Conservation (phyloP, 2,329 filamentous ascomycete species). For the Trichoderma sp. region DNA sequence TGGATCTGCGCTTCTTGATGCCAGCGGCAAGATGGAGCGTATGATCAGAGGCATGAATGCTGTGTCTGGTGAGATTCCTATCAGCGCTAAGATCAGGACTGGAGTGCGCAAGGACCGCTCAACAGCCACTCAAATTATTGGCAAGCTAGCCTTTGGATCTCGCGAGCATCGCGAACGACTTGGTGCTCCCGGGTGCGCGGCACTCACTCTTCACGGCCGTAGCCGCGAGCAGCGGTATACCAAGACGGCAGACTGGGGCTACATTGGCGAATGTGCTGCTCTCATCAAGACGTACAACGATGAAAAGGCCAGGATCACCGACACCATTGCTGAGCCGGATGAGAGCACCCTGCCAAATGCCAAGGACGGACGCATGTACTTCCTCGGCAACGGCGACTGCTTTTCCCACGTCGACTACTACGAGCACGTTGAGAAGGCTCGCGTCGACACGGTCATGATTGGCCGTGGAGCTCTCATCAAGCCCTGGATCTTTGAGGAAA, state of each 20-base stretch:
- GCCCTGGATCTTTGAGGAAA: constrained; percentile 98
- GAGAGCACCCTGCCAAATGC: constrained; percentile 66
- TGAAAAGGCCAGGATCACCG: constrained; percentile 61
- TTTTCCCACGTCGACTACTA: constrained; percentile 90
- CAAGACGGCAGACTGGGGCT: constrained; percentile 86
- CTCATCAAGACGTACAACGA: constrained; percentile 78
- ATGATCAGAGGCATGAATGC: constrained; percentile 95
- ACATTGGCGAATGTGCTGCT: constrained; percentile 85
- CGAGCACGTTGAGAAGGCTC: constrained; percentile 68
- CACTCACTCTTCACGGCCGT: constrained; percentile 92
- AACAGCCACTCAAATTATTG: constrained; percentile 75
- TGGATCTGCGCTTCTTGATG: constrained; percentile 88
- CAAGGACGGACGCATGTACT: constrained; percentile 71
- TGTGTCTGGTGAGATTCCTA: constrained; percentile 84
- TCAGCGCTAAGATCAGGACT: constrained; percentile 92
- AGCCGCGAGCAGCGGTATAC: constrained; percentile 94
- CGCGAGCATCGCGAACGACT: constrained; percentile 65
- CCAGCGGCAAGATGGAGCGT: constrained; percentile 82
- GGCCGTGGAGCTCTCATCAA: constrained; percentile 95
- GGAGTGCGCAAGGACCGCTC: constrained; percentile 78
- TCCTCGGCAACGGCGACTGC: constrained; percentile 94
- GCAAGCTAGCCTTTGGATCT: constrained; percentile 77
- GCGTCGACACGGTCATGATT: constrained; percentile 93
- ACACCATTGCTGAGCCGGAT: constrained; percentile 78
- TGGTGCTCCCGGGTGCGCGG: constrained; percentile 81